phyloP scores from a whole-genome alignment of 2,329 filamentous ascomycete species.

The Macrophomina phaseolina region DNA sequence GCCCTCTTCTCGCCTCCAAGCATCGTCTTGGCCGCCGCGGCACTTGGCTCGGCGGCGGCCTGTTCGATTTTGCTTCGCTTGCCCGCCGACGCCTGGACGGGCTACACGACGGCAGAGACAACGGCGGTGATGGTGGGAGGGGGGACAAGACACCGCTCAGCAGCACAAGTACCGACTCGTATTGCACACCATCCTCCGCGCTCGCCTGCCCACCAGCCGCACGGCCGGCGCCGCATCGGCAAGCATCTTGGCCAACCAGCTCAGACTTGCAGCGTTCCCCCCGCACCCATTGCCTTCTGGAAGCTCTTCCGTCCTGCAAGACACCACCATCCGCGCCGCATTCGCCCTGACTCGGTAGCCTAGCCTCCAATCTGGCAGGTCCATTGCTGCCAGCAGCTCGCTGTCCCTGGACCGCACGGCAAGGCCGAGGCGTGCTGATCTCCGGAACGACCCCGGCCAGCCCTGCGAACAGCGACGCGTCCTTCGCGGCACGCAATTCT shows the following conservation, averaged over 20 bases:
- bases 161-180: background rate
- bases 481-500: background rate
- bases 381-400: background rate
- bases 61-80: no score
- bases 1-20: background rate
- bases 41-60: background rate
- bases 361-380: background rate
- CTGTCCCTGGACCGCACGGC: background rate
- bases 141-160: no score
- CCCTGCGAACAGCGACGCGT: background rate
- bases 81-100: no score
- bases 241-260: background rate
- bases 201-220: background rate
- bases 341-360: background rate
- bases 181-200: background rate
- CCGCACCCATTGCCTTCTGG: constrained; percentile 1
- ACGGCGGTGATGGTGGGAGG: no score
- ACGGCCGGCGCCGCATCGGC: background rate
- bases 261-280: background rate
- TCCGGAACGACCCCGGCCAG: background rate
- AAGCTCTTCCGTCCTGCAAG: background rate
- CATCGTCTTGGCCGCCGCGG: background rate
- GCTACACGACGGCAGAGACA: no score
- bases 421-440: background rate
- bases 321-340: background rate